These are phyloP conservation scores for Vigna angularis DNA, from an alignment of 306 rosid genomes.

Conservation along the genomic window DNA sequence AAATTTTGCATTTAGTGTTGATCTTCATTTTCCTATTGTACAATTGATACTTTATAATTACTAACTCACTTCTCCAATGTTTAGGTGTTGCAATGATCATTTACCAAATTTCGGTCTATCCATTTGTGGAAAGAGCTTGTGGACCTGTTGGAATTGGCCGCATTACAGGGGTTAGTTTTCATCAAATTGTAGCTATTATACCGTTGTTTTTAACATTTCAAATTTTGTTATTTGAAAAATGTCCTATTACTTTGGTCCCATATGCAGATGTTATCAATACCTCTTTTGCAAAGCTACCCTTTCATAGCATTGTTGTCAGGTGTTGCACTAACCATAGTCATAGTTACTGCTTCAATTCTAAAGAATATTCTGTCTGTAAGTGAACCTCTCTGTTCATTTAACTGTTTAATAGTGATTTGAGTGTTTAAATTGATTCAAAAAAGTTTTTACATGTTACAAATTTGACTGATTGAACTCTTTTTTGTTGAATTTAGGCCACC, in stretches of 20 bases:
- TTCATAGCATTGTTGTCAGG: constrained; percentile 54
- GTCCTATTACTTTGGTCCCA: neutral
- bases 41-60: neutral
- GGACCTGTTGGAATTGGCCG: constrained; percentile 62
- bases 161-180: constrained; percentile 61
- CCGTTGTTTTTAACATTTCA: constrained; percentile 2
- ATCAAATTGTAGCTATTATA: constrained; percentile 8
- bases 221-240: constrained; percentile 1
- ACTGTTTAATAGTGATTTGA: neutral
- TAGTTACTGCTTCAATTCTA: constrained; percentile 48
- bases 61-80: constrained; percentile 24
- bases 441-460: neutral
- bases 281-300: constrained; percentile 59
- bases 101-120: constrained; percentile 66
- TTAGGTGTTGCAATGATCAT: constrained; percentile 66
- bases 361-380: constrained; percentile 49
- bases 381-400: neutral
- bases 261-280: constrained; percentile 49
- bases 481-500: constrained; percentile 38
- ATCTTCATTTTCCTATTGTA: neutral
- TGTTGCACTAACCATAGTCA: constrained; percentile 41
- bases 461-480: constrained; percentile 21
- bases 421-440: neutral
- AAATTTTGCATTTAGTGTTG: neutral
- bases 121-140: constrained; percentile 51